These are phyloP conservation scores for Peterozyma toletana DNA, from an alignment of 805 yeast genomes.

Conservation along the genomic window DNA sequence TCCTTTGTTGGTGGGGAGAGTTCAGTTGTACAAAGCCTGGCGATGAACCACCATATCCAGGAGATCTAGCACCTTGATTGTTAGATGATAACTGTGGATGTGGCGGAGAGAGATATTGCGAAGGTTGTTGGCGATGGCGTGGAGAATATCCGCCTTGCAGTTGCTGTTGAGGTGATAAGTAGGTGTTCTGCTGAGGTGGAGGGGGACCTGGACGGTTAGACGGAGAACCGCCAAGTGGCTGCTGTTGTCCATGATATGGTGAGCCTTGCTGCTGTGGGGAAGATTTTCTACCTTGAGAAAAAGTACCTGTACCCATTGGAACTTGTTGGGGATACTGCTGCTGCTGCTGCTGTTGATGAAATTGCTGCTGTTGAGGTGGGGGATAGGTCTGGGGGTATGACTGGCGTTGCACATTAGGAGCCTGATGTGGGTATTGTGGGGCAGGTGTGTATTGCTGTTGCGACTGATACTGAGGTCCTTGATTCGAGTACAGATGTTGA, in stretches of 20 bases:
- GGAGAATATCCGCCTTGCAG: neutral
- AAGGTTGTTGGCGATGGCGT: neutral
- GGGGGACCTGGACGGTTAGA: neutral
- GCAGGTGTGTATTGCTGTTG: neutral
- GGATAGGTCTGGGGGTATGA: neutral
- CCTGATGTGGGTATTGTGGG: neutral
- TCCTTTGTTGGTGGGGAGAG: neutral
- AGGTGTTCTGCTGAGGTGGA: neutral
- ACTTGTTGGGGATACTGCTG: neutral
- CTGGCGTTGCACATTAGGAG: too few relatives aligned
- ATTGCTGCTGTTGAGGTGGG: neutral
- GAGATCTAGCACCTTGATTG: neutral
- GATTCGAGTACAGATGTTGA: neutral
- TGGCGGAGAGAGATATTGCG: neutral
- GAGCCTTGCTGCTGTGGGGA: neutral
- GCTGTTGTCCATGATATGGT: neutral
- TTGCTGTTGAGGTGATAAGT: neutral
- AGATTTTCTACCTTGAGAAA: neutral
- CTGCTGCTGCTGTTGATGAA: neutral
- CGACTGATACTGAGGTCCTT: neutral
- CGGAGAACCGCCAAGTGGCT: neutral
- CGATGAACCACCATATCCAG: neutral
- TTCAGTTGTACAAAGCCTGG: neutral
- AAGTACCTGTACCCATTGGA: slow-evolving; percentile 5
- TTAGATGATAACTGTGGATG: neutral